Conservation (phyloP, 2,329 filamentous ascomycete species). For the Pyrenophora teres region DNA sequence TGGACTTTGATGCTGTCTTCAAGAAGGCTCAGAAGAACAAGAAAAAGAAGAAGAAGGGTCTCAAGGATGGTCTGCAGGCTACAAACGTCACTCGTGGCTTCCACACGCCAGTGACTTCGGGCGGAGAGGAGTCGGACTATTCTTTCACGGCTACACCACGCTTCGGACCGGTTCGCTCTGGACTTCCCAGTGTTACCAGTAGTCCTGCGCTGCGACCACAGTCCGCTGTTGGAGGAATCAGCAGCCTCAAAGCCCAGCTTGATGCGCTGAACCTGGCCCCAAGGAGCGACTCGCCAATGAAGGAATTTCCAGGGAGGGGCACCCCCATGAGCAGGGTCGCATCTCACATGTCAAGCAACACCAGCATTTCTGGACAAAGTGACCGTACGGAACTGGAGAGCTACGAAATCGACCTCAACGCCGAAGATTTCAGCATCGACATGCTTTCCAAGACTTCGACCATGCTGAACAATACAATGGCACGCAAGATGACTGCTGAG, state of each 20-base stretch:
- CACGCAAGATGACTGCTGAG: conserved; percentile 84
- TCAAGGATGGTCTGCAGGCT: conserved; percentile 38
- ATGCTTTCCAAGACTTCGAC: conserved; percentile 47
- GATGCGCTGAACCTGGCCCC: conserved; percentile 73
- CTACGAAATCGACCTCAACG: conserved; percentile 83
- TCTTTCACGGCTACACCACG: conserved; percentile 49
- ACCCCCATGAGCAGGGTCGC: conserved; percentile 33
- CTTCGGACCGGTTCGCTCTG: conserved; percentile 48
- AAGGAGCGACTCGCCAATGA: conserved; percentile 60
- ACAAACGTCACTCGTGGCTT: conserved; percentile 53
- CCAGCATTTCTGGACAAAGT: conserved; percentile 62
- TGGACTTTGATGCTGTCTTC: conserved; percentile 46
- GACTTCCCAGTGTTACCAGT: conserved; percentile 57
- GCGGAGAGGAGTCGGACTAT: conserved; percentile 61
- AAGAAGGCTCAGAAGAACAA: conserved; percentile 48
- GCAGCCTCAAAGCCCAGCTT: conserved; percentile 78
- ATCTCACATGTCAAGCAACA: conserved; percentile 58
- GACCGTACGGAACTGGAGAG: conserved; percentile 75
- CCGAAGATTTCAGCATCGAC: conserved; percentile 79
- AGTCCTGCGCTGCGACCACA: conserved; percentile 58
- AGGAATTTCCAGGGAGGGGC: conserved; percentile 57
- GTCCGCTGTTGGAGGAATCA: conserved; percentile 70
- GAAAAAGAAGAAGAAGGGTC: conserved; percentile 44
- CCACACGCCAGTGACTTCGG: conserved; percentile 57
- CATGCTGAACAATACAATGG: conserved; percentile 53